Evolutionary conservation across 352 stramenopile genomes (phyloP).

Genomic region (Phytopythium sindhum): DNA sequence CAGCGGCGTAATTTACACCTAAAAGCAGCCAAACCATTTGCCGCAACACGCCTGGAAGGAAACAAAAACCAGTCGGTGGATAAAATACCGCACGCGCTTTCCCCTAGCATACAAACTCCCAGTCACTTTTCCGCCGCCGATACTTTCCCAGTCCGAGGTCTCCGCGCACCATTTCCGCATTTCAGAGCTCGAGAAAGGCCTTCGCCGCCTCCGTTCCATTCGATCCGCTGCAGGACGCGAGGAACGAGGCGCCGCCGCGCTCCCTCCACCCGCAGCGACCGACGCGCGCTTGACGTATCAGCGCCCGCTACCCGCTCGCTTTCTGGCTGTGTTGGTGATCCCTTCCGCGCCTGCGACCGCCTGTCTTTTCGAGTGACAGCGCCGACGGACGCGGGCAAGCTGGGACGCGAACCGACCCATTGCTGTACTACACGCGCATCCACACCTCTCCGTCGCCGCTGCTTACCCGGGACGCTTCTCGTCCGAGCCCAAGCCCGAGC

Average conservation of each 20-base stretch:
- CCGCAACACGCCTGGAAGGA: too few species aligned
- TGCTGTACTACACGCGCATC: not conserved
- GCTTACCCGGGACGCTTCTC: too few species aligned
- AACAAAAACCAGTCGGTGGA: not conserved
- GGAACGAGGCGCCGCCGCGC: not conserved
- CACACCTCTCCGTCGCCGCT: not conserved
- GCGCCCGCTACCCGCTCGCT: not conserved
- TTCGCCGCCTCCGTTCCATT: not conserved
- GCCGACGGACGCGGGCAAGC: too few species aligned
- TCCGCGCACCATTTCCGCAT: conserved; percentile 1
- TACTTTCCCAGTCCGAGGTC: not conserved
- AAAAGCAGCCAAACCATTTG: too few species aligned
- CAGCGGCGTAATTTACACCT: conserved; percentile 4
- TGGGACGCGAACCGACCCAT: too few species aligned
- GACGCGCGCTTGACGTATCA: too few species aligned
- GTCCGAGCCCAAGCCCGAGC: too few species aligned
- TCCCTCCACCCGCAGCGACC: not conserved
- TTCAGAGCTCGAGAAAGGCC: conserved; percentile 3
- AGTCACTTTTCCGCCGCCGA: not conserved
- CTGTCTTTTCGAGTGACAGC: not conserved
- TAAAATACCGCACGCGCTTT: not conserved
- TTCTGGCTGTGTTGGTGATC: too few species aligned
- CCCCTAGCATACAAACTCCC: not conserved
- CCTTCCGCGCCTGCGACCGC: too few species aligned
- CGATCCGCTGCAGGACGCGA: not conserved